A percentile compares a stretch with the other conserved stretches of the same genome.
phyloP scores from a whole-genome alignment of 257 asterid species.

The Mitragyna speciosa region DNA sequence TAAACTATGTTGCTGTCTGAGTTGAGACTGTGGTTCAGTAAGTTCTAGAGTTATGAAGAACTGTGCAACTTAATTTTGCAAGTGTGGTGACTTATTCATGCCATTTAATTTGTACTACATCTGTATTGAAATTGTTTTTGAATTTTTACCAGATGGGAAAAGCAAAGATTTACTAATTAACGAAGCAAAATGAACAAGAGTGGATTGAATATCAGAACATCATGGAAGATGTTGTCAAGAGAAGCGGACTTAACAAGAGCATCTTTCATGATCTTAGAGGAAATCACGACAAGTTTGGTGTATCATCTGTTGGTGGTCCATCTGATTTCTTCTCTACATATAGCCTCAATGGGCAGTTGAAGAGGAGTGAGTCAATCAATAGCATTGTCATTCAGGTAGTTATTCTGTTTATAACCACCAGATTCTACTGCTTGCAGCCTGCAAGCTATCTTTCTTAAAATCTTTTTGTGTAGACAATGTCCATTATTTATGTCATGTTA shows the following conservation, averaged over 20 bases:
- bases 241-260: slow-evolving; percentile 69
- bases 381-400: slow-evolving; percentile 73
- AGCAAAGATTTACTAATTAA: slow-evolving; percentile 81
- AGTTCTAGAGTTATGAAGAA: background rate
- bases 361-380: slow-evolving; percentile 59
- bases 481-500: background rate
- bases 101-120: background rate
- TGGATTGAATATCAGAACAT: slow-evolving; percentile 81
- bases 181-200: slow-evolving; percentile 83
- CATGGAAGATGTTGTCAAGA: slow-evolving; percentile 63
- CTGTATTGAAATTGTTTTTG: background rate
- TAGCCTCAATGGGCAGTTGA: slow-evolving; percentile 65
- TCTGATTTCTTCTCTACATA: slow-evolving; percentile 69
- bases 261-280: slow-evolving; percentile 87
- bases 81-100: background rate
- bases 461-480: background rate
- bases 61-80: background rate
- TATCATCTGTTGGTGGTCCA: slow-evolving; percentile 60
- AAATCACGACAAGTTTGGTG: slow-evolving; percentile 93
- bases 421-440: background rate
- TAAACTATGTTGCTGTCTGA: background rate
- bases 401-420: slow-evolving; percentile 4
- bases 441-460: background rate
- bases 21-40: background rate
- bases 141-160: slow-evolving; percentile 71